These are phyloP conservation scores for Aureobasidium uvarum DNA, from an alignment of 2,329 filamentous ascomycete genomes.

Conservation along the genomic window DNA sequence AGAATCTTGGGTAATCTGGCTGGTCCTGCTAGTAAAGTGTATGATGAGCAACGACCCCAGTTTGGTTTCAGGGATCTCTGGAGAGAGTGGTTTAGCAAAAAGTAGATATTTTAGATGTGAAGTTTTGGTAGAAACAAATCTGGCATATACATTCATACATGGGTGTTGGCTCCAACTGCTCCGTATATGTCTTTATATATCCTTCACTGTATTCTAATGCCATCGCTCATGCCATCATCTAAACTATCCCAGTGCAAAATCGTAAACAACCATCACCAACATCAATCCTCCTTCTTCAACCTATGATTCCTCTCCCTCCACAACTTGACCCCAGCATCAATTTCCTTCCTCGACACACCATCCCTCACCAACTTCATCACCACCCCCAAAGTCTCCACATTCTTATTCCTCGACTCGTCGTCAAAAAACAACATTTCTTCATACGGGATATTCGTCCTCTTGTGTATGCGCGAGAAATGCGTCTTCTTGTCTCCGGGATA, in stretches of 20 bases:
- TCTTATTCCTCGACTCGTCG: conserved; percentile 80
- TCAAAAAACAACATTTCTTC: conserved; percentile 96
- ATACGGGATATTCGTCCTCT: conserved; percentile 67
- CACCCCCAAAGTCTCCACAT: conserved; percentile 76
- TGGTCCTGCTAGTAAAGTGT: conserved; percentile 58
- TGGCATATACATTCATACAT: neutral
- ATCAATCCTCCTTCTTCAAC: conserved; percentile 31
- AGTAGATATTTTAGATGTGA: neutral
- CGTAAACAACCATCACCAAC: too few species aligned
- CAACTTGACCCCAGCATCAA: conserved; percentile 74
- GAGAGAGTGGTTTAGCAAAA: conserved; percentile 66
- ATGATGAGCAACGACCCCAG: conserved; percentile 70
- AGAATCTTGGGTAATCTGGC: conserved; percentile 64
- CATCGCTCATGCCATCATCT: neutral
- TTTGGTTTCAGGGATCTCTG: conserved; percentile 91
- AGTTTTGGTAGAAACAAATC: neutral
- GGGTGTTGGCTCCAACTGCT: neutral
- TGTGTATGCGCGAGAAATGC: conserved; percentile 74
- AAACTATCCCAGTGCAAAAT: neutral
- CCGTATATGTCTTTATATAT: too few species aligned
- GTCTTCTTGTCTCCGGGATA: conserved; percentile 77
- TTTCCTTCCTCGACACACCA: conserved; percentile 71
- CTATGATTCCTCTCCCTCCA: conserved; percentile 73
- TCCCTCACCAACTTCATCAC: conserved; percentile 80
- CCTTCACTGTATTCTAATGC: neutral